phyloP scores from a whole-genome alignment of 805 yeast genomes.

The Blastobotrys chiropterorum region DNA sequence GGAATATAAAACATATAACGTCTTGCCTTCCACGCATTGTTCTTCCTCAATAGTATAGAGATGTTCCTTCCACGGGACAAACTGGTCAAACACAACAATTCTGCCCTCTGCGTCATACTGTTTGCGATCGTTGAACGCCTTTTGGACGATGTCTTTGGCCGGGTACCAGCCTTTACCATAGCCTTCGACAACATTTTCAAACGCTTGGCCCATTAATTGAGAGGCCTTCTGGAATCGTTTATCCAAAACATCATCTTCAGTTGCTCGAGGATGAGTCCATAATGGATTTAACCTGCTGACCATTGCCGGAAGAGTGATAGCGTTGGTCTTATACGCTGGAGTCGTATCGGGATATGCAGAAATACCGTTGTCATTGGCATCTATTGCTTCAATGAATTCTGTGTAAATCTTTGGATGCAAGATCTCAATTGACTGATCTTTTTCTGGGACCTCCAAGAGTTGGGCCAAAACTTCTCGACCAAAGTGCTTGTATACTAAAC shows the following conservation, averaged over 20 bases:
- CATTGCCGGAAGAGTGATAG: conserved; percentile 70
- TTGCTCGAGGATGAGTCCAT: conserved; percentile 62
- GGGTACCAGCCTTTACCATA: conserved; percentile 89
- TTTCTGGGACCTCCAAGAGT: conserved; percentile 38
- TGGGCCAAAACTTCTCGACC: conserved; percentile 39
- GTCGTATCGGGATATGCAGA: conserved; percentile 54
- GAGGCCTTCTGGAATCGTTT: conserved; percentile 63
- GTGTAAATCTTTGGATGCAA: conserved; percentile 74
- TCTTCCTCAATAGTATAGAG: conserved; percentile 62
- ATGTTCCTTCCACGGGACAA: conserved; percentile 96
- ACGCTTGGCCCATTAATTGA: conserved; percentile 75
- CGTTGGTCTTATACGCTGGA: conserved; percentile 64
- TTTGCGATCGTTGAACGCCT: conserved; percentile 59
- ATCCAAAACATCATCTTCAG: conserved; percentile 58
- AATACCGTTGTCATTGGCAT: conserved; percentile 95
- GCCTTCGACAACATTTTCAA: conserved; percentile 56
- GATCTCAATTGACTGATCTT: conserved; percentile 42
- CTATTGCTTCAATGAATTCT: conserved; percentile 84
- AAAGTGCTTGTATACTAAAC: conserved; percentile 70
- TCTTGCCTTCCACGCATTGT: conserved; percentile 39
- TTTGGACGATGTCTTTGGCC: conserved; percentile 68
- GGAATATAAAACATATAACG: conserved; percentile 71
- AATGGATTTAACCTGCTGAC: conserved; percentile 78
- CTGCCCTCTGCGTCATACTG: conserved; percentile 64
- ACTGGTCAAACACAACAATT: conserved; percentile 64